Conservation (phyloP, 2,329 filamentous ascomycete species). For the Chaetomium sp. region DNA sequence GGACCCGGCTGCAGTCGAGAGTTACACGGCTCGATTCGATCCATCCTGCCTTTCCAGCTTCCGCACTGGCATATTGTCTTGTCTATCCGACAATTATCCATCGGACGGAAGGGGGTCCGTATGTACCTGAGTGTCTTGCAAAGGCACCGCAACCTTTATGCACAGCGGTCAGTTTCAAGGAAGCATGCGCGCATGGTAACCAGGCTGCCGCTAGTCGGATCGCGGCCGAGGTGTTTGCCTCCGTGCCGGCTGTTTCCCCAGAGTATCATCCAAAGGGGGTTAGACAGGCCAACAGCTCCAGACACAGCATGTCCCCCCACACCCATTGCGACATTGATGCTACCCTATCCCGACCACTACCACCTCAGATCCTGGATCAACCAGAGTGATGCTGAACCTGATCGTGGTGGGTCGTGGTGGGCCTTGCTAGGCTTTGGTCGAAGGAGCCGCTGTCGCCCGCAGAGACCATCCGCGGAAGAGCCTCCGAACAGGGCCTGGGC, state of each 20-base stretch:
- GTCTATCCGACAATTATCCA: conserved; percentile 32
- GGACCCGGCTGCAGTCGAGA: conserved; percentile 16
- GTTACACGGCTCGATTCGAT: conserved; percentile 36
- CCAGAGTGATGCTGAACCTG: conserved; percentile 15
- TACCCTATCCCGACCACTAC: conserved; percentile 27
- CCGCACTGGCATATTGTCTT: conserved; percentile 31
- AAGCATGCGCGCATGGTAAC: neutral
- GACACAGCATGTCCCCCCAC: conserved; percentile 1
- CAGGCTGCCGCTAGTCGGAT: conserved; percentile 9
- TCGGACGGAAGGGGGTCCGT: conserved; percentile 15
- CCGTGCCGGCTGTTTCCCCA: conserved; percentile 21
- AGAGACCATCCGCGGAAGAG: neutral
- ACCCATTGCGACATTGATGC: conserved; percentile 15
- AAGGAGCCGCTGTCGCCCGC: neutral
- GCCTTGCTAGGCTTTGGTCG: conserved; percentile 1
- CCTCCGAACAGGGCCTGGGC: neutral
- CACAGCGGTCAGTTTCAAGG: conserved; percentile 10
- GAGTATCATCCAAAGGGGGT: conserved; percentile 4
- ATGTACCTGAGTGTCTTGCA: conserved; percentile 23
- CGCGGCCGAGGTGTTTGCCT: conserved; percentile 11
- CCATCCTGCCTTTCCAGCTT: conserved; percentile 30
- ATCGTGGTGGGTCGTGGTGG: conserved; percentile 9
- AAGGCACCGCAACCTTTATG: conserved; percentile 14
- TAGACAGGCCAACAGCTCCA: conserved; percentile 16
- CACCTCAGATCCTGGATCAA: conserved; percentile 31